A percentile compares a stretch with the other conserved stretches of the same genome.
Evolutionary conservation across 768 basidiomycete species (phyloP).

Genomic region (Hericium alpestre): DNA sequence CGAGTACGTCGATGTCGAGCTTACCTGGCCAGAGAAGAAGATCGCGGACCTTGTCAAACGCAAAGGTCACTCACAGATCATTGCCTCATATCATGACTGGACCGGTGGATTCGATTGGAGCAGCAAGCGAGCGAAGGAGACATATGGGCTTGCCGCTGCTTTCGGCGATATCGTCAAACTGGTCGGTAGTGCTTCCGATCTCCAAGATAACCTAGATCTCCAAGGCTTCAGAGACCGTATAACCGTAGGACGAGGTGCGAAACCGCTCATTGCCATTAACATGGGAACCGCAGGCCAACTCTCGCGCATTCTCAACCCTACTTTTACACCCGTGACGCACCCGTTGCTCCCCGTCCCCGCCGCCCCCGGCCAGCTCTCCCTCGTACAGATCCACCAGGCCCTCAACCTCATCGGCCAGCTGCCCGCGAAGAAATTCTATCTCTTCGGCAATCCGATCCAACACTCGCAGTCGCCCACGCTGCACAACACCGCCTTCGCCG

Average conservation of each 20-base stretch:
- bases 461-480: conserved; percentile 88
- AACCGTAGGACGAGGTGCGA: conserved; percentile 35
- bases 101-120: conserved; percentile 79
- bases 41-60: conserved; percentile 47
- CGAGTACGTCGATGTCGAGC: conserved; percentile 91
- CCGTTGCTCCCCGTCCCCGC: conserved; percentile 75
- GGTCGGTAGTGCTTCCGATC: conserved; percentile 67
- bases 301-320: conserved; percentile 77
- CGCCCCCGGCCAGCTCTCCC: conserved; percentile 89
- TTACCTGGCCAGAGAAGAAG: conserved; percentile 53
- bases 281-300: conserved; percentile 86
- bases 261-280: conserved; percentile 90
- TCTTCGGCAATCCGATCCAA: conserved; percentile 83
- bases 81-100: conserved; percentile 96
- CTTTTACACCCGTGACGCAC: conserved; percentile 87
- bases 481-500: conserved; percentile 80
- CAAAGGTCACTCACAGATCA: conserved; percentile 69
- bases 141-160: conserved; percentile 52
- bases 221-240: conserved; percentile 54
- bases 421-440: conserved; percentile 64
- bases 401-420: conserved; percentile 73
- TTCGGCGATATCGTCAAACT: conserved; percentile 90
- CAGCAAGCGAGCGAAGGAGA: conserved; percentile 50
- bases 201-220: conserved; percentile 74
- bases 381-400: conserved; percentile 75